These are phyloP conservation scores for Tetrahymena borealis DNA, from an alignment of 73 alveolate species.

Conservation along the genomic window DNA sequence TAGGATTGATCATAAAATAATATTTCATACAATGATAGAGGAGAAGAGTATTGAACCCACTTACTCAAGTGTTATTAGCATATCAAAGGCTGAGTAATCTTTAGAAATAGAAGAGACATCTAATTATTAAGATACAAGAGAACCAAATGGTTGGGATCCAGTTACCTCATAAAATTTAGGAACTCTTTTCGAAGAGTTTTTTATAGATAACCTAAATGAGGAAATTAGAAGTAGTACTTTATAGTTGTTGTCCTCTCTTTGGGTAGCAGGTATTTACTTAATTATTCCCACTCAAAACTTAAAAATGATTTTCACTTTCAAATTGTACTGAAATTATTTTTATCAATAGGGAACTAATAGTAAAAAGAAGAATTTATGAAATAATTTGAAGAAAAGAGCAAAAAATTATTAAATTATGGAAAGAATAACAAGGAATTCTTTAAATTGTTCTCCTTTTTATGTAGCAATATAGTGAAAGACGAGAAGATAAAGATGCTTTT, in stretches of 20 bases:
- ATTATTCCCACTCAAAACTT: too few species aligned
- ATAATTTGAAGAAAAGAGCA: not conserved
- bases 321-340: not conserved
- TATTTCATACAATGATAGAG: not conserved
- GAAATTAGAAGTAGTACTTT: not conserved
- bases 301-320: too few species aligned
- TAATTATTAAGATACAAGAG: not conserved
- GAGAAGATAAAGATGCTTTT: not conserved
- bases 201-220: not conserved
- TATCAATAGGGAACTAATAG: not conserved
- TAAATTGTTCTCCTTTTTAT: not conserved
- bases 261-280: not conserved
- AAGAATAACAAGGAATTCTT: not conserved
- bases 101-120: not conserved
- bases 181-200: not conserved
- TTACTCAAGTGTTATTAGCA: too few species aligned
- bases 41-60: not conserved
- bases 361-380: not conserved
- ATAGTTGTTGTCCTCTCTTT: not conserved
- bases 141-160: not conserved
- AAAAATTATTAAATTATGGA: not conserved
- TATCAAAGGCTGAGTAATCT: not conserved
- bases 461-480: not conserved
- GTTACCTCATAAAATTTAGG: not conserved
- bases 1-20: not conserved